Evolutionary conservation across 345 rosid genomes (phyloP).

Genomic region (Toxicodendron radicans): DNA sequence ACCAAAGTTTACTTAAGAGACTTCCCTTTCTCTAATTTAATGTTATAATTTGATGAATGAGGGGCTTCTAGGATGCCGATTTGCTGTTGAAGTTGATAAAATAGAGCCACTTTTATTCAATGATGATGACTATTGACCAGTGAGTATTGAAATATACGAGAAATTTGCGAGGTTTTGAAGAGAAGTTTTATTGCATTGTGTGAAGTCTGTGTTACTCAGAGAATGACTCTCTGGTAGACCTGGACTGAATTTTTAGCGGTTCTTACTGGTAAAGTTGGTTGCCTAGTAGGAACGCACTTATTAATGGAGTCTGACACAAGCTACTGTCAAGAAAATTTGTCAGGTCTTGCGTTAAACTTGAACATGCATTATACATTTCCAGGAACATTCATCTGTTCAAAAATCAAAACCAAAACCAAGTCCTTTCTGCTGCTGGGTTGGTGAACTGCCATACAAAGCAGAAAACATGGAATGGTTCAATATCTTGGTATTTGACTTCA

Average conservation of each 20-base stretch:
- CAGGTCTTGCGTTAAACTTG: not conserved
- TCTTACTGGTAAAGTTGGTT: not conserved
- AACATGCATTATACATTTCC: not conserved
- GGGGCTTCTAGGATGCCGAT: not conserved
- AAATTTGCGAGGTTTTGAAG: not conserved
- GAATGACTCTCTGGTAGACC: slow-evolving; percentile 7
- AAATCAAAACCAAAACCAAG: too few species aligned
- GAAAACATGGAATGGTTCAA: slow-evolving; percentile 2
- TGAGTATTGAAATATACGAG: not conserved
- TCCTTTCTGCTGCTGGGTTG: not conserved
- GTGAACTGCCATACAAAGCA: not conserved
- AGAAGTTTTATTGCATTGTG: not conserved
- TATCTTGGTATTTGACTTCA: not conserved
- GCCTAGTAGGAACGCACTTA: not conserved
- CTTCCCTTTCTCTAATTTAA: too few species aligned
- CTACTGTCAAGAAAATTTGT: not conserved
- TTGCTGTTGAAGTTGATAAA: not conserved
- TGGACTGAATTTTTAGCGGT: not conserved
- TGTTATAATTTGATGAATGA: not conserved
- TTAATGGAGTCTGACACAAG: not conserved
- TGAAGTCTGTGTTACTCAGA: not conserved
- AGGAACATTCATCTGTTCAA: not conserved
- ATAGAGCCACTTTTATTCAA: not conserved
- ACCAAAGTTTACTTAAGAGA: not conserved
- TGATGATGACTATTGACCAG: not conserved